These are phyloP conservation scores for Starmera caribaea DNA, from an alignment of 805 yeast genomes.

Conservation along the genomic window DNA sequence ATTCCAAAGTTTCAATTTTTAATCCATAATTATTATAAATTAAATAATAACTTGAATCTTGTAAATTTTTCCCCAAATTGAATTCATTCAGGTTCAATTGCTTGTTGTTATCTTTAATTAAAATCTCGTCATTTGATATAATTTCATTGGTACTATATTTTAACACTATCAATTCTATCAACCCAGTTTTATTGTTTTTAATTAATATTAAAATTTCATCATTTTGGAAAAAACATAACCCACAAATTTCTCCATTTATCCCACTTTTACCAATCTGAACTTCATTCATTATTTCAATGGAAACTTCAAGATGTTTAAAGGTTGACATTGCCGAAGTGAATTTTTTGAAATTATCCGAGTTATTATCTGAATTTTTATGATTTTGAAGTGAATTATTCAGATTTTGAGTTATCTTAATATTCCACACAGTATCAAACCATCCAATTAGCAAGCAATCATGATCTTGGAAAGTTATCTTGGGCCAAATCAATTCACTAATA, in stretches of 20 bases:
- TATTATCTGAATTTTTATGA: too few relatives aligned
- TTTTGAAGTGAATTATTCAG: too few relatives aligned
- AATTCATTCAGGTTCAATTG: conserved; percentile 74
- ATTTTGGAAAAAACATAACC: conserved; percentile 67
- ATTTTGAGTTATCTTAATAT: conserved; percentile 30
- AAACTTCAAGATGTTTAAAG: conserved; percentile 23
- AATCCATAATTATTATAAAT: conserved; percentile 80
- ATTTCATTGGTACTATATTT: conserved; percentile 62
- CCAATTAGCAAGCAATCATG: conserved; percentile 61
- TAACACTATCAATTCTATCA: conserved; percentile 71
- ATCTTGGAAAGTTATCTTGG: conserved; percentile 60
- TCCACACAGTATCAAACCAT: conserved; percentile 79
- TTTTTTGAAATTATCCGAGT: conserved; percentile 8
- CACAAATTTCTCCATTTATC: conserved; percentile 53
- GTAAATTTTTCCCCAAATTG: conserved; percentile 44
- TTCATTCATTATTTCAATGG: too few relatives aligned
- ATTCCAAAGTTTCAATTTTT: conserved; percentile 58
- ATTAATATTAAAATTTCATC: conserved; percentile 53
- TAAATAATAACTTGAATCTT: conserved; percentile 33
- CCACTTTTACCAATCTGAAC: conserved; percentile 13
- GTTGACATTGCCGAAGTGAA: conserved; percentile 33
- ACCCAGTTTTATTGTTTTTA: conserved; percentile 19
- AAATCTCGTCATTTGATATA: conserved; percentile 69
- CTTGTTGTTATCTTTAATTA: conserved; percentile 44
- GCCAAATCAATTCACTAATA: conserved; percentile 79